phyloP scores from a whole-genome alignment of 2,329 filamentous ascomycete genomes.

The Xylariaceae sp. region DNA sequence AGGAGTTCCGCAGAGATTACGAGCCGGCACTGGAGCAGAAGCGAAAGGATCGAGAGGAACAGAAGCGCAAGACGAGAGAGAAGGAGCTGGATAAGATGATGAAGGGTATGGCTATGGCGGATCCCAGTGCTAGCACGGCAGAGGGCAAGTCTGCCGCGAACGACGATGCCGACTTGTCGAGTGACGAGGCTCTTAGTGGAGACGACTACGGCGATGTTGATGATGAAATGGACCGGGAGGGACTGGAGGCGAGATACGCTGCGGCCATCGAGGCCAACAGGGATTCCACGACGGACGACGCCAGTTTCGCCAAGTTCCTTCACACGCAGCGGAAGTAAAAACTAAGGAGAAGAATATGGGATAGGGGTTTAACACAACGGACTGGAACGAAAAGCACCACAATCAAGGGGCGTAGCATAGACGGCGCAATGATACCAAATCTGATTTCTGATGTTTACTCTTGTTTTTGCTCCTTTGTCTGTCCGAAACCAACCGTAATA shows the following conservation, averaged over 20 bases:
- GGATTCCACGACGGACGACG: slow-evolving; percentile 47
- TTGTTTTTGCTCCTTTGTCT: neutral
- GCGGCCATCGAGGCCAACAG: slow-evolving; percentile 61
- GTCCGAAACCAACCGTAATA: neutral
- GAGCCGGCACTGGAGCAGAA: slow-evolving; percentile 82
- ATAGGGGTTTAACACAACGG: slow-evolving; percentile 7
- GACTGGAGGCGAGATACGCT: slow-evolving; percentile 70
- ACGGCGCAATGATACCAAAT: slow-evolving; percentile 28
- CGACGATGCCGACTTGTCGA: slow-evolving; percentile 44
- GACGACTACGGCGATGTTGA: slow-evolving; percentile 55
- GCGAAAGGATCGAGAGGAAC: slow-evolving; percentile 67
- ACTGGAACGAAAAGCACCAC: neutral
- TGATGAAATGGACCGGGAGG: slow-evolving; percentile 57
- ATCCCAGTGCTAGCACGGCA: slow-evolving; percentile 14
- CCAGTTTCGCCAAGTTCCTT: slow-evolving; percentile 59
- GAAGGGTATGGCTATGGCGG: slow-evolving; percentile 70
- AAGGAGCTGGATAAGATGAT: slow-evolving; percentile 88
- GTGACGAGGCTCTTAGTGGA: slow-evolving; percentile 49
- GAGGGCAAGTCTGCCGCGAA: slow-evolving; percentile 34
- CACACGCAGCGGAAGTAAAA: slow-evolving; percentile 38
- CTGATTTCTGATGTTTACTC: slow-evolving; percentile 13
- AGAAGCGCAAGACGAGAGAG: slow-evolving; percentile 66
- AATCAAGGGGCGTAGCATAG: slow-evolving; percentile 12
- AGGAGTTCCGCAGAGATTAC: slow-evolving; percentile 87
- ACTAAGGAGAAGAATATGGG: neutral